A percentile compares a stretch with the other conserved stretches of the same genome.
phyloP scores from a whole-genome alignment of 148 eudicot species.

The Rhododendron ovatum region DNA sequence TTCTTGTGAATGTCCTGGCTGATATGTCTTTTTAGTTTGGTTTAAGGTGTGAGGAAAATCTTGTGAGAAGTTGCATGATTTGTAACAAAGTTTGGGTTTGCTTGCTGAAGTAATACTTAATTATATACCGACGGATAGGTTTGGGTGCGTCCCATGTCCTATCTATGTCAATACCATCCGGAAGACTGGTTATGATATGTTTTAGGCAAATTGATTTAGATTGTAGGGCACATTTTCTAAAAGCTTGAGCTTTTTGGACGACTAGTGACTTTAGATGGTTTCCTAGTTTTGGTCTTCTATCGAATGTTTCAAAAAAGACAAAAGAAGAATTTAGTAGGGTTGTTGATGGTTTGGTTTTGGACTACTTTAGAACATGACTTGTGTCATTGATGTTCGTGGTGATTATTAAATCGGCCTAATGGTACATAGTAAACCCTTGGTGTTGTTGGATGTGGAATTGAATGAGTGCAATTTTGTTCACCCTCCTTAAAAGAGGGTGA shows the following conservation, averaged over 20 bases:
- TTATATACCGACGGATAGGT: background rate
- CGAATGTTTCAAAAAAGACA: background rate
- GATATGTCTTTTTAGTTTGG: background rate
- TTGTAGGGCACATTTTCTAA: too few species aligned
- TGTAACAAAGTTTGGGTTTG: background rate
- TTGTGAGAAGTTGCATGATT: background rate
- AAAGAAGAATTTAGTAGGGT: background rate
- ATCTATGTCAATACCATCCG: too few species aligned
- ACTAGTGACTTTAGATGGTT: too few species aligned
- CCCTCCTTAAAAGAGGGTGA: too few species aligned
- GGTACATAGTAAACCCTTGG: background rate
- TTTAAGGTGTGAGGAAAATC: background rate
- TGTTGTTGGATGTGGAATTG: background rate
- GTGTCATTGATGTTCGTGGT: background rate
- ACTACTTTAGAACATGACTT: background rate
- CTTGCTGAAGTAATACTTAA: background rate
- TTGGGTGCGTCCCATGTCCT: background rate
- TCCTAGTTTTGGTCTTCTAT: too few species aligned
- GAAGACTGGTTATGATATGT: too few species aligned
- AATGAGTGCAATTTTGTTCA: too few species aligned
- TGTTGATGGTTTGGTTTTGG: background rate
- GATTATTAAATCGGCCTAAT: background rate
- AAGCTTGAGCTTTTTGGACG: too few species aligned
- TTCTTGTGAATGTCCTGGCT: too few species aligned
- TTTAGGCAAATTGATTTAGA: too few species aligned